Conservation (phyloP, 768 basidiomycete species). For the Russula compacta region DNA sequence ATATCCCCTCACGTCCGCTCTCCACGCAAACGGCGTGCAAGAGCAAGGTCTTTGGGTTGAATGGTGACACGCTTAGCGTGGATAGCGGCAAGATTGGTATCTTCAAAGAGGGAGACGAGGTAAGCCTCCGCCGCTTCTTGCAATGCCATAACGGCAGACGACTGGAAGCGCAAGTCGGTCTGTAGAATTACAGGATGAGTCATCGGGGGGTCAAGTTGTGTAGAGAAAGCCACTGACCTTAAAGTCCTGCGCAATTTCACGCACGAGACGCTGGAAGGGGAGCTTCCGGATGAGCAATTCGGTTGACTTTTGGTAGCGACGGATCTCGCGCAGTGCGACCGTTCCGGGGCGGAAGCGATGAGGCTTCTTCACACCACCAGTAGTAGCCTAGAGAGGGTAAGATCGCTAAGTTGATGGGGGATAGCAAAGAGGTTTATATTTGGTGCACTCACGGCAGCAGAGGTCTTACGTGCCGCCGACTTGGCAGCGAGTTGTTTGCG, state of each 20-base stretch:
- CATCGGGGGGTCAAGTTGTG: not conserved
- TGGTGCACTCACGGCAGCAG: constrained; percentile 29
- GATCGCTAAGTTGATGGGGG: not conserved
- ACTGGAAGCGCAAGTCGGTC: constrained; percentile 56
- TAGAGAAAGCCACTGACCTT: constrained; percentile 31
- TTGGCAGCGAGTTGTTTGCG: constrained; percentile 67
- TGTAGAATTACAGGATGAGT: constrained; percentile 15
- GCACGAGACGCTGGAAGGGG: constrained; percentile 57
- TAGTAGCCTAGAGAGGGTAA: constrained; percentile 28
- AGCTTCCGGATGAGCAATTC: constrained; percentile 40
- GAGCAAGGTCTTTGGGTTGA: constrained; percentile 49
- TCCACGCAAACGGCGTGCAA: constrained; percentile 41
- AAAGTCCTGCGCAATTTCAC: constrained; percentile 59
- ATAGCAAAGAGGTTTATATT: not conserved
- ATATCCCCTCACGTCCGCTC: constrained; percentile 30
- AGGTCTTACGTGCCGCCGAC: constrained; percentile 52
- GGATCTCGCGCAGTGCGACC: constrained; percentile 32
- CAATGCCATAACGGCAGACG: constrained; percentile 52
- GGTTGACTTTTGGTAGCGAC: constrained; percentile 34
- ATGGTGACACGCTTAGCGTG: constrained; percentile 44
- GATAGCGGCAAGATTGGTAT: constrained; percentile 44
- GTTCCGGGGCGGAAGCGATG: constrained; percentile 34
- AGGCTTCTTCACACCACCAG: constrained; percentile 62
- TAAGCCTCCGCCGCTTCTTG: constrained; percentile 49
- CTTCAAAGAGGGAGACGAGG: constrained; percentile 35